A percentile compares a stretch with the other conserved stretches of the same genome.
Conservation (phyloP, 306 rosid genomes). For the Cicer cuneatum region DNA sequence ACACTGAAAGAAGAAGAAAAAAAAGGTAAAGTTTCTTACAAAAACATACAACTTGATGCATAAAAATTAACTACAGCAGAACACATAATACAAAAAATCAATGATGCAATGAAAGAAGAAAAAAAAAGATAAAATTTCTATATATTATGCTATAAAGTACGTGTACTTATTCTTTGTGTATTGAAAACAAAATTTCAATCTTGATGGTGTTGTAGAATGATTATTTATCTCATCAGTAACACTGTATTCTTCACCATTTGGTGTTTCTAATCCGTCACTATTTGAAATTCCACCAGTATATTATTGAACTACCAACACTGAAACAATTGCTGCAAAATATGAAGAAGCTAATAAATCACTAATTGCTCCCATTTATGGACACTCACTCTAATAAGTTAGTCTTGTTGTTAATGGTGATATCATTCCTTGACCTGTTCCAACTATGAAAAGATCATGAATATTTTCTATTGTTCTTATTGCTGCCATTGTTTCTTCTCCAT, state of each 20-base stretch:
- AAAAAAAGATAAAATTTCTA: background rate
- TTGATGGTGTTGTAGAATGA: slow-evolving; percentile 23
- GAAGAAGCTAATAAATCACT: slow-evolving; percentile 88
- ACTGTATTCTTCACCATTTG: slow-evolving; percentile 23
- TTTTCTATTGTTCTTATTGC: slow-evolving; percentile 69
- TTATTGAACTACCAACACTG: slow-evolving; percentile 84
- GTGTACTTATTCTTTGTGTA: background rate
- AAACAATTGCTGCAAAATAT: slow-evolving; percentile 81
- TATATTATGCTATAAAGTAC: background rate
- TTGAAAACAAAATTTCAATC: slow-evolving; percentile 16
- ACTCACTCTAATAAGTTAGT: slow-evolving; percentile 92
- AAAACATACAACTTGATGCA: background rate
- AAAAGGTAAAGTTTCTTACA: no score
- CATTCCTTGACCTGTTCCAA: slow-evolving; percentile 86
- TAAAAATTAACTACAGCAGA: background rate
- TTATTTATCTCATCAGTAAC: slow-evolving; percentile 7
- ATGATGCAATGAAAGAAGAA: background rate
- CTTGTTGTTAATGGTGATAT: slow-evolving; percentile 84
- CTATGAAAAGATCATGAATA: slow-evolving; percentile 74
- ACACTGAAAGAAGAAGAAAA: no score
- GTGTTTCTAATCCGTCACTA: slow-evolving; percentile 43
- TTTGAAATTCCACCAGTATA: slow-evolving; percentile 51
- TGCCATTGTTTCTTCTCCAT: slow-evolving; percentile 86
- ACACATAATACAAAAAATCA: slow-evolving; percentile 14
- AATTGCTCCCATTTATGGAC: slow-evolving; percentile 87